Conservation (phyloP, 2,329 filamentous ascomycete genomes). For the Phialocephala subalpina region DNA sequence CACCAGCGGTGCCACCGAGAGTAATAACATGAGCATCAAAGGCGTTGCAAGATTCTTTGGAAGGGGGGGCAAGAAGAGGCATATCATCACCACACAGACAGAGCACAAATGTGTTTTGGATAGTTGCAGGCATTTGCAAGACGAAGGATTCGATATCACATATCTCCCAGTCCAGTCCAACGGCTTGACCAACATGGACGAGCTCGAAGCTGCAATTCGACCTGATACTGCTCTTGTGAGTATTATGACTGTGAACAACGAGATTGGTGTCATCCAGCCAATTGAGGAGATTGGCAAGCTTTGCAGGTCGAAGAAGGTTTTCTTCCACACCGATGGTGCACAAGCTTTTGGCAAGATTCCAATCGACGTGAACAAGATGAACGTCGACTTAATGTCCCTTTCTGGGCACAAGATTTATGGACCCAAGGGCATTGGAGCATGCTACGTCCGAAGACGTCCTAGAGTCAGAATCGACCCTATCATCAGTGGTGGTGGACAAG, state of each 20-base stretch:
- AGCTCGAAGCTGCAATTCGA: constrained; percentile 87
- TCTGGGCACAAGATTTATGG: constrained; percentile 99
- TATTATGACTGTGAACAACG: constrained; percentile 99
- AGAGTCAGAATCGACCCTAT: constrained; percentile 94
- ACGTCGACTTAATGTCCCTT: constrained; percentile 98
- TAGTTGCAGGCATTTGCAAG: constrained; percentile 95
- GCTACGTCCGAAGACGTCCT: constrained; percentile 91
- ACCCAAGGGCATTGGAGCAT: constrained; percentile 95
- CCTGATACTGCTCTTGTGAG: constrained; percentile 93
- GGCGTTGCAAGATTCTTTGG: constrained; percentile 96
- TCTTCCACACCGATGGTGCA: constrained; percentile 97
- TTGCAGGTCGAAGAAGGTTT: constrained; percentile 90
- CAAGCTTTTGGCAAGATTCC: constrained; percentile 99
- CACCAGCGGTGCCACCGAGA: constrained; percentile 96
- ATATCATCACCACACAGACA: constrained; percentile 96
- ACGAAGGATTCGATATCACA: constrained; percentile 96
- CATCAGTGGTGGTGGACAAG: constrained; percentile 95
- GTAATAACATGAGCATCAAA: constrained; percentile 99
- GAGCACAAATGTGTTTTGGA: constrained; percentile 99
- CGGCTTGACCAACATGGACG: constrained; percentile 84
- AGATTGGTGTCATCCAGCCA: constrained; percentile 99
- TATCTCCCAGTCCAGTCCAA: constrained; percentile 90
- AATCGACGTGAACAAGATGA: constrained; percentile 96
- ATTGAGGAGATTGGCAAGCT: constrained; percentile 92
- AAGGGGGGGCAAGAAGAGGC: constrained; percentile 93